Evolutionary conservation across 805 yeast species (phyloP).

Genomic region (Candida railenensis): DNA sequence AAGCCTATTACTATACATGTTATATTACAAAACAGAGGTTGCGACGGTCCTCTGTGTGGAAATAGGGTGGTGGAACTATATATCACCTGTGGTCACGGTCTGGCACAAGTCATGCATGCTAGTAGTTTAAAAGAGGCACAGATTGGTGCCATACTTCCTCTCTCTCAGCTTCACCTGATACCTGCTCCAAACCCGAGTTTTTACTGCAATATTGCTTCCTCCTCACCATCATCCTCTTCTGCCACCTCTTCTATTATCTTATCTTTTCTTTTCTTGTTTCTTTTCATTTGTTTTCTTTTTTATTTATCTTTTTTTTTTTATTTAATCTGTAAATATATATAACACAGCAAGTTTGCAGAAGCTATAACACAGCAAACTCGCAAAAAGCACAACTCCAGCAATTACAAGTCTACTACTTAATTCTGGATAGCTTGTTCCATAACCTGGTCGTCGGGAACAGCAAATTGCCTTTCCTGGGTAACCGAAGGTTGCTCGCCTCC

Average conservation of each 20-base stretch:
- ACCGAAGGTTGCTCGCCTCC: conserved; percentile 20
- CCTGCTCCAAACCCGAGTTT: too few relatives aligned
- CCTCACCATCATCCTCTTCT: background rate
- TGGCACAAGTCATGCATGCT: too few relatives aligned
- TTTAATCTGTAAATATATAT: conserved; percentile 9
- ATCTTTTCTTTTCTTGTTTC: background rate
- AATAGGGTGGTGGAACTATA: too few relatives aligned
- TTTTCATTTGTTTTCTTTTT: background rate
- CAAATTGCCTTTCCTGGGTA: conserved; percentile 67
- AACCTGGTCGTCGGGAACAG: conserved; percentile 71
- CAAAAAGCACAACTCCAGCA: background rate
- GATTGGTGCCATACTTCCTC: too few relatives aligned
- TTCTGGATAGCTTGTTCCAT: conserved; percentile 57
- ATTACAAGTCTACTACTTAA: conserved; percentile 1
- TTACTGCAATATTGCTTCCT: background rate
- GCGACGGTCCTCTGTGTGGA: too few relatives aligned
- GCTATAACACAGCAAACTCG: background rate
- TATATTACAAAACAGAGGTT: background rate
- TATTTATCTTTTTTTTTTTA: conserved; percentile 10
- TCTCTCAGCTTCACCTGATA: too few relatives aligned
- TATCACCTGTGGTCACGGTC: too few relatives aligned
- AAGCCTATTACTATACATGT: background rate
- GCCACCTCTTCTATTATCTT: background rate
- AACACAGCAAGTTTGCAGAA: background rate
- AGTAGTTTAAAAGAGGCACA: too few relatives aligned